A percentile compares a stretch with the other conserved stretches of the same genome.
Conservation (phyloP, 108 stramenopile species). For the Epipyxis sp. region DNA sequence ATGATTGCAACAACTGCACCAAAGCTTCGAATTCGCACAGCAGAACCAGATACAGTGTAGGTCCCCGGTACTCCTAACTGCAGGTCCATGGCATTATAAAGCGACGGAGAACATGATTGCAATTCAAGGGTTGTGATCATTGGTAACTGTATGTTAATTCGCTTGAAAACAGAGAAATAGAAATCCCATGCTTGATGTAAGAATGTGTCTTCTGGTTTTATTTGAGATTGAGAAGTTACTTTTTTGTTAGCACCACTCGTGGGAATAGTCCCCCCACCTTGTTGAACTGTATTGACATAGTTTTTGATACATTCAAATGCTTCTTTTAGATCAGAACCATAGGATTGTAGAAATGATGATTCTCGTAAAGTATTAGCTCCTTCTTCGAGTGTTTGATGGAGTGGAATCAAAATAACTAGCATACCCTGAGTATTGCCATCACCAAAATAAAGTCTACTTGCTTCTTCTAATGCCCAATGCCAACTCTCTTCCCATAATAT, state of each 20-base stretch:
- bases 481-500: constrained; percentile 98
- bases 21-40: constrained; percentile 82
- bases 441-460: constrained; percentile 77
- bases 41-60: constrained; percentile 78
- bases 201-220: not conserved
- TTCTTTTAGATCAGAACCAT: constrained; percentile 70
- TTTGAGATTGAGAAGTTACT: not conserved
- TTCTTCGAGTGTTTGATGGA: constrained; percentile 74
- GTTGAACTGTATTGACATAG: constrained; percentile 44
- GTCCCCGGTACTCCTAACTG: constrained; percentile 95
- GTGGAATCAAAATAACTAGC: constrained; percentile 73
- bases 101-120: constrained; percentile 75
- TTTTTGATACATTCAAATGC: constrained; percentile 68
- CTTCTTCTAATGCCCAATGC: constrained; percentile 96
- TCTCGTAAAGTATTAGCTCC: constrained; percentile 74
- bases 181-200: constrained; percentile 94
- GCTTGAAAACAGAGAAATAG: constrained; percentile 89
- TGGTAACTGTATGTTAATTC: constrained; percentile 86
- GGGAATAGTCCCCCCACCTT: constrained; percentile 8
- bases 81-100: constrained; percentile 73
- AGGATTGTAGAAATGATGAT: constrained; percentile 69
- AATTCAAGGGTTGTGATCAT: constrained; percentile 80
- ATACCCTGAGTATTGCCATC: constrained; percentile 90
- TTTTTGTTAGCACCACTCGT: not conserved
- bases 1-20: constrained; percentile 78